phyloP scores from a whole-genome alignment of 495 filamentous ascomycete species.

The Daldinia loculata region DNA sequence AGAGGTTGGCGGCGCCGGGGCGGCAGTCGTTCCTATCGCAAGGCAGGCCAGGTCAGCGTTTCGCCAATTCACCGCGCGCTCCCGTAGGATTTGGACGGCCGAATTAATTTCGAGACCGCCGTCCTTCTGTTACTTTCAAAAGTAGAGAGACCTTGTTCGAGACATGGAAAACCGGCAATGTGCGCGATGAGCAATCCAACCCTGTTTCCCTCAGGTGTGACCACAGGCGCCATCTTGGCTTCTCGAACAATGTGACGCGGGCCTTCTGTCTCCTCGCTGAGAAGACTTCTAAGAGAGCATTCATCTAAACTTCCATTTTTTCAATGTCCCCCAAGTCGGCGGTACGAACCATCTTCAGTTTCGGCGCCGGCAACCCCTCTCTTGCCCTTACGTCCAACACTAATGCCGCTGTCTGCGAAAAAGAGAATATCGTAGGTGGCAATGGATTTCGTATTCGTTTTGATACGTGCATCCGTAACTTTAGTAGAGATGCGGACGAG shows the following conservation, averaged over 20 bases:
- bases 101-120: conserved; percentile 16
- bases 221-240: conserved; percentile 34
- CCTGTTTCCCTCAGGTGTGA: conserved; percentile 29
- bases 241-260: conserved; percentile 31
- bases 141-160: conserved; percentile 19
- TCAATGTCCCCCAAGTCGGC: conserved; percentile 14
- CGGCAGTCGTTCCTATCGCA: conserved; percentile 20
- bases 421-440: conserved; percentile 16
- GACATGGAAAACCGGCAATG: conserved; percentile 14
- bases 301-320: conserved; percentile 4
- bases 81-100: conserved; percentile 7
- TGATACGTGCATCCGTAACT: conserved; percentile 19
- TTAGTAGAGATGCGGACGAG: conserved; percentile 8
- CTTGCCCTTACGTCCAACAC: conserved; percentile 13
- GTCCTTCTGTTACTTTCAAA: conserved; percentile 18
- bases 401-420: conserved; percentile 5
- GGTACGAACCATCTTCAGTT: conserved; percentile 17
- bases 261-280: conserved; percentile 6
- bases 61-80: conserved; percentile 14
- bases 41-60: conserved; percentile 22
- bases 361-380: conserved; percentile 8
- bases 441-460: conserved; percentile 18
- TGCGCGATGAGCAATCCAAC: conserved; percentile 12
- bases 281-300: conserved; percentile 7
- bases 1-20: conserved; percentile 19